Base-by-base conservation (phyloP, 208 protist genomes). In the Tritrichomonas musculus region DNA sequence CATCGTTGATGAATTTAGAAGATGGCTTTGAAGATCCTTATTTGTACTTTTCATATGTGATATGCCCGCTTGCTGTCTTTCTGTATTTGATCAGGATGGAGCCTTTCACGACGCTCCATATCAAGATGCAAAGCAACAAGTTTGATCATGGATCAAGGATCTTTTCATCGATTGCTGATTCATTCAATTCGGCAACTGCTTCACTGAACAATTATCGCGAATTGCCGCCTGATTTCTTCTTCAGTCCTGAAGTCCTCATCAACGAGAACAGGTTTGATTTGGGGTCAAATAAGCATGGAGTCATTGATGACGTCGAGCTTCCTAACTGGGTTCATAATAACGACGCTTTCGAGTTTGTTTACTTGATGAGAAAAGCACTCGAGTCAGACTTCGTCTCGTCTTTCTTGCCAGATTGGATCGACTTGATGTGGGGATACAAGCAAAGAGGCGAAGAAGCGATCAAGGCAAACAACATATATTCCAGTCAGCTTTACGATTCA, bases 21-120 rank as follows among this genome's bases (percentile, higher is more conserved):
- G n/a, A n/a, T n/a, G n/a, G n/a, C n/a, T 53, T 50, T 0, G 77
- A 57, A 57, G 17, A 44, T 33, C 47, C 77, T 39, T 99, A 98
- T 93, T 97, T 99, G 93, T 99, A 99, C 95, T 98, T 98, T 92
- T 98, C 98, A 30, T 98, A 99, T 96, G 99, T 99, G 94, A 99
- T 97, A 80, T 98, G 97, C 8, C 95, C 97, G 22, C 97, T 96
- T 17, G 96, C 98, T 53, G 92, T 95, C 36, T 69, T 73, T 17
- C 94, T 94, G 44, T 95, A 47, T 9, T 49, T 95, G 0, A 47
- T 95, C 30, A 22, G 94, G 22, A 82, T 95, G 60, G 94, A 95
- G 49, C 94, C 94, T 41, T 95, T 95, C 49, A 47, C 94, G 4
- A 80, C 93, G 25, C 69, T 94, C 4, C 93, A 95, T 65, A 95